A percentile compares a stretch with the other conserved stretches of the same genome.
Conservation (phyloP, 257 asterid genomes). For the Cordia subcordata region DNA sequence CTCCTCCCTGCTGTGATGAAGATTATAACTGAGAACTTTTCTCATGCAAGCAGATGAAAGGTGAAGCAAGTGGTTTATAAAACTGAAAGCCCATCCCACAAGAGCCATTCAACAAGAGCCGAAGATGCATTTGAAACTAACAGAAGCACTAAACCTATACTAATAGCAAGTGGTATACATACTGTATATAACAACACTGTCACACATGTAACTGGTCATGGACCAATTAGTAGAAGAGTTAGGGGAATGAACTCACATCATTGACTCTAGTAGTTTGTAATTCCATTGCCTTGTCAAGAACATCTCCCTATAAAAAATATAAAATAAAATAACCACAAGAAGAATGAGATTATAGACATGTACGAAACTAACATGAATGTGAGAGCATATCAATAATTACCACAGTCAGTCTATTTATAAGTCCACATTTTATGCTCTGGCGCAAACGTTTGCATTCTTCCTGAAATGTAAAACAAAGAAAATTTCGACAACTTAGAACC, state of each 20-base stretch:
- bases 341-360: constrained; percentile 9
- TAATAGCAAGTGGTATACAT: background rate
- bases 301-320: constrained; percentile 73
- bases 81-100: background rate
- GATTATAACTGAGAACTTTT: no score
- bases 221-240: background rate
- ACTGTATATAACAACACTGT: background rate
- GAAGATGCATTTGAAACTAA: no score
- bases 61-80: background rate
- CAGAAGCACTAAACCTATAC: background rate
- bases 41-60: no score
- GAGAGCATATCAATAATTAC: constrained; percentile 34
- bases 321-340: constrained; percentile 10
- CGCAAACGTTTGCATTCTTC: constrained; percentile 99
- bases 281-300: constrained; percentile 97
- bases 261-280: constrained; percentile 82
- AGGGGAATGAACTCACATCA: constrained; percentile 56
- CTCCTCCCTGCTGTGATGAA: no score
- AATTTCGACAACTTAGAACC: constrained; percentile 6
- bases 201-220: background rate
- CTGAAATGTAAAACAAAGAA: constrained; percentile 34
- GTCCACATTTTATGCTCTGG: constrained; percentile 95
- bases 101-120: no score
- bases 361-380: constrained; percentile 3
- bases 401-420: constrained; percentile 86